A percentile compares a stretch with the other conserved stretches of the same genome.
Evolutionary conservation across 2,329 filamentous ascomycete genomes (phyloP).

Genomic region (Cyphellophora attinorum): DNA sequence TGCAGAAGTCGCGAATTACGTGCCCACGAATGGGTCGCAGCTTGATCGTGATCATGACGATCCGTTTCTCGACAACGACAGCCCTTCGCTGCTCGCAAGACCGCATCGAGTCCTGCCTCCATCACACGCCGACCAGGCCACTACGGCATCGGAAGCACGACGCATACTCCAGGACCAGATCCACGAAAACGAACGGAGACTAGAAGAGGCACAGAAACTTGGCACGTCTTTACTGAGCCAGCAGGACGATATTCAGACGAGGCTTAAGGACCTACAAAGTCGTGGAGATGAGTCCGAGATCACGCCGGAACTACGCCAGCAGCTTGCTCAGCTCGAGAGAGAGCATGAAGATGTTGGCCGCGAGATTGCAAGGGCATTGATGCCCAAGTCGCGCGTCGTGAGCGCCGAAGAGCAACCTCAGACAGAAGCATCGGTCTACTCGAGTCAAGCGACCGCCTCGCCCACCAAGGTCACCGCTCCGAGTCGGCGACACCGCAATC

Average conservation of each 20-base stretch:
- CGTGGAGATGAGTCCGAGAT: slow-evolving; percentile 68
- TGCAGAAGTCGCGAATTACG: too few relatives aligned
- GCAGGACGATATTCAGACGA: slow-evolving; percentile 70
- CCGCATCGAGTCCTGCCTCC: not conserved
- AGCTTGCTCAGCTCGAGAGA: slow-evolving; percentile 77
- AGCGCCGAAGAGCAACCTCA: slow-evolving; percentile 58
- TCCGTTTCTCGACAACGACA: slow-evolving; percentile 32
- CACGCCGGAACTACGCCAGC: slow-evolving; percentile 69
- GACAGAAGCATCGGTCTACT: slow-evolving; percentile 66
- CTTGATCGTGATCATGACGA: slow-evolving; percentile 25
- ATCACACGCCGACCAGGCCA: slow-evolving; percentile 26
- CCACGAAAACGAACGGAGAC: slow-evolving; percentile 79
- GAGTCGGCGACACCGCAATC: slow-evolving; percentile 80
- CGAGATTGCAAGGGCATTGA: slow-evolving; percentile 79
- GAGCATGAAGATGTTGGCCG: slow-evolving; percentile 91
- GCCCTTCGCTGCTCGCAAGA: not conserved
- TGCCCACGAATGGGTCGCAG: too few relatives aligned
- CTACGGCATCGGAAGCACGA: slow-evolving; percentile 79
- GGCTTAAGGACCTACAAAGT: slow-evolving; percentile 74
- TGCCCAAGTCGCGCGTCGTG: slow-evolving; percentile 69
- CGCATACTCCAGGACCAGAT: slow-evolving; percentile 84
- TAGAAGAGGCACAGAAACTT: slow-evolving; percentile 83
- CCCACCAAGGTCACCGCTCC: slow-evolving; percentile 83
- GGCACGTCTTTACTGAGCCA: slow-evolving; percentile 83
- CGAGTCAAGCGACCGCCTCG: slow-evolving; percentile 73